Conservation (phyloP, 768 basidiomycete genomes). For the Daedalea quercina region DNA sequence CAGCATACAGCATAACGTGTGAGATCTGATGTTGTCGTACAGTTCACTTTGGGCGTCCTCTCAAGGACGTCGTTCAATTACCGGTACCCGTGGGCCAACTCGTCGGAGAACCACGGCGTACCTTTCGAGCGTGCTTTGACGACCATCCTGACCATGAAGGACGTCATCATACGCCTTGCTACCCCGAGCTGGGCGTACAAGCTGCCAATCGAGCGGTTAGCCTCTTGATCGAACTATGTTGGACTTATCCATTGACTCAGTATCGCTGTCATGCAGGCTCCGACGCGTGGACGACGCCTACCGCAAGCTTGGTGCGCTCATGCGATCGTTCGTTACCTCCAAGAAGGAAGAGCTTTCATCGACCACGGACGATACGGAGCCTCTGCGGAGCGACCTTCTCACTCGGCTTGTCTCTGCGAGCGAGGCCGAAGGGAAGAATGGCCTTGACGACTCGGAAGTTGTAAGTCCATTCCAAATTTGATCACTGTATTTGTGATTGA, state of each 20-base stretch:
- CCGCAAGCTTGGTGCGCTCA: not conserved
- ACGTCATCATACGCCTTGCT: not conserved
- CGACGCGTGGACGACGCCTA: constrained; percentile 1
- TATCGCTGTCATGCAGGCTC: not conserved
- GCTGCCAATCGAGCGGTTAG: constrained; percentile 3
- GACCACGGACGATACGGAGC: not conserved
- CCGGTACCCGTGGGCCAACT: not conserved
- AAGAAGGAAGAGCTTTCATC: not conserved
- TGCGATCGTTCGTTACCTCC: not conserved
- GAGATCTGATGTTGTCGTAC: not conserved
- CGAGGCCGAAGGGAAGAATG: not conserved
- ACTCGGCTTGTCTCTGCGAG: constrained; percentile 2
- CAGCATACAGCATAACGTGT: not conserved
- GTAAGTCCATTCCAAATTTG: not conserved
- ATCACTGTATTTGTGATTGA: not conserved
- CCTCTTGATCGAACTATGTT: no score
- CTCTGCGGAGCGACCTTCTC: not conserved
- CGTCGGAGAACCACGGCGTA: not conserved
- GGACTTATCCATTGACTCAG: not conserved
- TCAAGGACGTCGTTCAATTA: not conserved
- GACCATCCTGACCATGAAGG: not conserved
- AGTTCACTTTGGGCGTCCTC: constrained; percentile 3
- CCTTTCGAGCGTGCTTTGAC: constrained; percentile 4
- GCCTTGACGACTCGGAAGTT: constrained; percentile 2
- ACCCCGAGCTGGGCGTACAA: constrained; percentile 1